These are phyloP conservation scores for Zoysia pacifica DNA, from an alignment of 176 grass and related monocot species.

Conservation along the genomic window DNA sequence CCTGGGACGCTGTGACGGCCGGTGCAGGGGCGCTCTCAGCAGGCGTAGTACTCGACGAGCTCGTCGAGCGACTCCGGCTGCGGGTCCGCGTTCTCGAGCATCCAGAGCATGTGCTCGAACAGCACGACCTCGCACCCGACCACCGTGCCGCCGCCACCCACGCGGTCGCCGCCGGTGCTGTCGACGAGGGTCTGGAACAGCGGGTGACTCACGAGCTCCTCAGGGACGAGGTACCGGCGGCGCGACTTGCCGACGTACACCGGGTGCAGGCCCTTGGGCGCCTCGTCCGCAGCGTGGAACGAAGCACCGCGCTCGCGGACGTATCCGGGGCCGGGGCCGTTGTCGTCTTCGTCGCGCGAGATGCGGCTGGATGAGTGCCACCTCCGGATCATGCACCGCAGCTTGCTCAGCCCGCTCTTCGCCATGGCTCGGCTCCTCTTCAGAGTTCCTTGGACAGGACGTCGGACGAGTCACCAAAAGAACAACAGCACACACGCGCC, in stretches of 20 bases:
- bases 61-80: slow-evolving; percentile 73
- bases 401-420: too few relatives aligned
- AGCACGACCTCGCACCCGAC: slow-evolving; percentile 80
- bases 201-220: slow-evolving; percentile 70
- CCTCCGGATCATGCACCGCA: too few relatives aligned
- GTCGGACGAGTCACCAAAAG: too few relatives aligned
- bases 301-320: too few relatives aligned
- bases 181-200: slow-evolving; percentile 79
- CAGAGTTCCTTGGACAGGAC: too few relatives aligned
- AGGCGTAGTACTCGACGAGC: slow-evolving; percentile 90
- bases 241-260: slow-evolving; percentile 88
- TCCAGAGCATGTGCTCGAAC: slow-evolving; percentile 83
- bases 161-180: slow-evolving; percentile 38
- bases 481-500: too few relatives aligned
- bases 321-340: too few relatives aligned
- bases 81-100: slow-evolving; percentile 75
- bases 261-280: slow-evolving; percentile 30
- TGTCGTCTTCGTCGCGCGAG: too few relatives aligned
- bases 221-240: slow-evolving; percentile 79
- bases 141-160: slow-evolving; percentile 53
- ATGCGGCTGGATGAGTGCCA: too few relatives aligned
- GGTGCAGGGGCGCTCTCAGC: slow-evolving; percentile 27
- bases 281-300: too few relatives aligned
- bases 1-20: too few relatives aligned
- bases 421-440: too few relatives aligned